Conservation (phyloP, 225 moss, liverwort and hornwort genomes). For the Bryum argenteum region DNA sequence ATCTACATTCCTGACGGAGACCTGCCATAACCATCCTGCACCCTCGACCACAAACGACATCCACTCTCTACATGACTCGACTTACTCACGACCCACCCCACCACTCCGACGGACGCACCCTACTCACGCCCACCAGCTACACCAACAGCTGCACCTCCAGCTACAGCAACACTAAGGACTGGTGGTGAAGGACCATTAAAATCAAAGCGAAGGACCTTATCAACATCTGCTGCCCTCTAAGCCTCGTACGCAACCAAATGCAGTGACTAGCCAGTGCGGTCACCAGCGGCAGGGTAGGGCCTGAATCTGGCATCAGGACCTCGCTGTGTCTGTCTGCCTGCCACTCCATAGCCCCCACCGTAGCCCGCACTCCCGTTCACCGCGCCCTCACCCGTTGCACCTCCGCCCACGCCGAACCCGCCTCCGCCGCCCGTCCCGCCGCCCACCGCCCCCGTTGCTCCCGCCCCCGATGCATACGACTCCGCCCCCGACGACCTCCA, state of each 20-base stretch:
- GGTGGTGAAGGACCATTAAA: neutral
- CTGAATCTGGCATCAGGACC: conserved; percentile 99
- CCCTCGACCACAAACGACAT: neutral
- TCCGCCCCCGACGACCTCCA: conserved; percentile 92
- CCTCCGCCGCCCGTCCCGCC: conserved; percentile 53
- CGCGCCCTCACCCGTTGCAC: conserved; percentile 59
- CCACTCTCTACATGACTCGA: neutral
- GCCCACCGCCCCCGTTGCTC: conserved; percentile 65
- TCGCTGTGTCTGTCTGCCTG: conserved; percentile 99
- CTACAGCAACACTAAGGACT: neutral
- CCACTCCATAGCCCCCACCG: conserved; percentile 94
- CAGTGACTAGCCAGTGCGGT: conserved; percentile 94
- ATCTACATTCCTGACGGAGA: neutral
- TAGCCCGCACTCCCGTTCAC: conserved; percentile 90
- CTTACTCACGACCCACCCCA: neutral
- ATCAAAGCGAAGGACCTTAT: conserved; percentile 61
- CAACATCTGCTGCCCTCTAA: conserved; percentile 65
- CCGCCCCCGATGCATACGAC: conserved; percentile 65
- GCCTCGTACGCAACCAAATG: conserved; percentile 57
- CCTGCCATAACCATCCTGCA: neutral
- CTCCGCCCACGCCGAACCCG: conserved; percentile 71
- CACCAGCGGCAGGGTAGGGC: conserved; percentile 99
- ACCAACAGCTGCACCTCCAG: neutral
- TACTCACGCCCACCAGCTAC: neutral
- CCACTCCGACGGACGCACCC: neutral